Conservation (phyloP, 805 yeast genomes). For the Teunomyces tritomae region DNA sequence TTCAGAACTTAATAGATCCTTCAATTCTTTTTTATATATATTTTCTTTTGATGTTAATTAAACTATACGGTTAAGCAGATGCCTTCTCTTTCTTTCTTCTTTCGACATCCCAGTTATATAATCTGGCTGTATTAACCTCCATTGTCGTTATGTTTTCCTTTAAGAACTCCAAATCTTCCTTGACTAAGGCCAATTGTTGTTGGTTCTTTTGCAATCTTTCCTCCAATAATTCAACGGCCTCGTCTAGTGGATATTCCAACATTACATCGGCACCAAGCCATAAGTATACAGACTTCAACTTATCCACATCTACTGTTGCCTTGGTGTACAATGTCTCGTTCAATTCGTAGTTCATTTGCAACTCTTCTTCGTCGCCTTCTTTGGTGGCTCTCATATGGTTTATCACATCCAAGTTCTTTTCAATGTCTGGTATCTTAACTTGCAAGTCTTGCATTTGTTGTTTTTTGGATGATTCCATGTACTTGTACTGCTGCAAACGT, state of each 20-base stretch:
- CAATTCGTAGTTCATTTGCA: constrained; percentile 78
- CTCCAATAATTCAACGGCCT: constrained; percentile 71
- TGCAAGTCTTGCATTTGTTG: constrained; percentile 52
- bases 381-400: constrained; percentile 52
- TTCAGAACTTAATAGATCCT: constrained; percentile 41
- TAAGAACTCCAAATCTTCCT: constrained; percentile 80
- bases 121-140: constrained; percentile 95
- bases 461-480: constrained; percentile 65
- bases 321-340: constrained; percentile 89
- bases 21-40: not conserved
- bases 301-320: constrained; percentile 65
- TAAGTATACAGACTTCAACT: constrained; percentile 60
- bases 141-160: constrained; percentile 92
- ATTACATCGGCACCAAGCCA: constrained; percentile 99
- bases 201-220: constrained; percentile 63
- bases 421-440: constrained; percentile 86
- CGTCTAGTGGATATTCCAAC: constrained; percentile 90
- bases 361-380: constrained; percentile 27
- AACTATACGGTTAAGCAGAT: not conserved
- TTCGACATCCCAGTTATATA: constrained; percentile 86
- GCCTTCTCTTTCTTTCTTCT: constrained; percentile 49
- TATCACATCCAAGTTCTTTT: constrained; percentile 77
- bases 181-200: constrained; percentile 56
- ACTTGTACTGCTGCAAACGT: constrained; percentile 84
- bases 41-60: not conserved